These are phyloP conservation scores for Penicillium nordicum DNA, from an alignment of 2,329 filamentous ascomycete genomes.

Conservation along the genomic window DNA sequence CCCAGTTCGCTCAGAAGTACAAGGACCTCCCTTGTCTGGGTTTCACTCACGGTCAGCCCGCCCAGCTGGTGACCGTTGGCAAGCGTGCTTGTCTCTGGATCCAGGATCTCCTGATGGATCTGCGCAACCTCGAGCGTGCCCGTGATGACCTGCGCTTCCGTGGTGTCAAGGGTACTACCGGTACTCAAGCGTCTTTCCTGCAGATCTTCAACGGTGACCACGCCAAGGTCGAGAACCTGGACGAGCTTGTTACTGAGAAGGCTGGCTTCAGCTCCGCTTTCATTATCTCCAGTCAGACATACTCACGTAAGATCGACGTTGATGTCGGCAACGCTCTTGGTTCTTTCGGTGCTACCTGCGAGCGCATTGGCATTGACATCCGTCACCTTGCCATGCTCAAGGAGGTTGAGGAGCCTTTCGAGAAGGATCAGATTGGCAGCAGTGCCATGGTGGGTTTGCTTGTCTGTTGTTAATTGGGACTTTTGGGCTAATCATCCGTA, in stretches of 20 bases:
- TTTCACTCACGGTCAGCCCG: slow-evolving; percentile 66
- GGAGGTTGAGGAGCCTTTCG: slow-evolving; percentile 81
- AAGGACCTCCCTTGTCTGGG: slow-evolving; percentile 70
- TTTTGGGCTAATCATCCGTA: slow-evolving; percentile 41
- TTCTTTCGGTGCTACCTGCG: slow-evolving; percentile 73
- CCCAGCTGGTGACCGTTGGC: slow-evolving; percentile 64
- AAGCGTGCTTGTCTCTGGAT: slow-evolving; percentile 68
- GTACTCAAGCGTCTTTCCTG: slow-evolving; percentile 75
- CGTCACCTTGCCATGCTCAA: slow-evolving; percentile 71
- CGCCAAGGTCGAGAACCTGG: slow-evolving; percentile 59
- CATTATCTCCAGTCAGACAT: slow-evolving; percentile 68
- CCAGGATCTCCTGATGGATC: slow-evolving; percentile 71
- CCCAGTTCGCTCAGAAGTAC: slow-evolving; percentile 67
- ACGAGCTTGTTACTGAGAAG: slow-evolving; percentile 63
- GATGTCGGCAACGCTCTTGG: slow-evolving; percentile 76
- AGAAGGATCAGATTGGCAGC: slow-evolving; percentile 72
- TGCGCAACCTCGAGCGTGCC: slow-evolving; percentile 68
- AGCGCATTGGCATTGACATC: slow-evolving; percentile 72
- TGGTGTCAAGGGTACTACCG: slow-evolving; percentile 69
- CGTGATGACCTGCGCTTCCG: slow-evolving; percentile 70
- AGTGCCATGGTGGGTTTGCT: slow-evolving; percentile 51
- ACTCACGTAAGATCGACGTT: slow-evolving; percentile 78
- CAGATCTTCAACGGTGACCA: slow-evolving; percentile 63
- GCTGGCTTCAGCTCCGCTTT: slow-evolving; percentile 62
- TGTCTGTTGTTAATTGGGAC: not conserved